phyloP scores from a whole-genome alignment of 805 yeast genomes.

The Candida silvicultrix region DNA sequence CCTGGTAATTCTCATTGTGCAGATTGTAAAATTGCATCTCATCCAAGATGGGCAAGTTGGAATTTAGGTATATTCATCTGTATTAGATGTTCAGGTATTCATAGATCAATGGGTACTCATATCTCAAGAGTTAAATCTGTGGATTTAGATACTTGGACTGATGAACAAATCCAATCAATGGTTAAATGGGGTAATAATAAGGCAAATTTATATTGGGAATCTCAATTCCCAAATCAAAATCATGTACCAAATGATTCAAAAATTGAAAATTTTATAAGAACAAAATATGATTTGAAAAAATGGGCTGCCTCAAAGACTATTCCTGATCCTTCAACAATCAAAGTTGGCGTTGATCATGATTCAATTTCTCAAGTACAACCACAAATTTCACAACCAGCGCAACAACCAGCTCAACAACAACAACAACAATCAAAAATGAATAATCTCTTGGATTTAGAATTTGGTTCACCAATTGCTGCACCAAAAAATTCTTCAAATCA shows the following conservation, averaged over 20 bases:
- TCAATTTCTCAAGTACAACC: no score
- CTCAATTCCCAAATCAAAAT: constrained; percentile 53
- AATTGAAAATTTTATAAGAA: constrained; percentile 83
- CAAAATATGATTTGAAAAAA: constrained; percentile 85
- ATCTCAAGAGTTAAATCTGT: constrained; percentile 89
- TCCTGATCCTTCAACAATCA: constrained; percentile 42
- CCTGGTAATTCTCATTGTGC: constrained; percentile 77
- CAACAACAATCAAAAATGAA: constrained; percentile 9
- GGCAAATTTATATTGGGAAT: constrained; percentile 84
- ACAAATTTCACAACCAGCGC: constrained; percentile 6
- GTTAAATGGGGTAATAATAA: constrained; percentile 79
- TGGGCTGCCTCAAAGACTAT: constrained; percentile 61
- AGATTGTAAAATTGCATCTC: constrained; percentile 83
- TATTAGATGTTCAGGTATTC: constrained; percentile 93
- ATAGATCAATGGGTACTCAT: constrained; percentile 93
- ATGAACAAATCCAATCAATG: constrained; percentile 79
- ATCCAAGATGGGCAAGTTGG: constrained; percentile 99
- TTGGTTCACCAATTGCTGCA: constrained; percentile 22
- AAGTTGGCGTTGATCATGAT: no score
- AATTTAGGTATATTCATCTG: constrained; percentile 89
- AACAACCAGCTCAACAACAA: constrained; percentile 7
- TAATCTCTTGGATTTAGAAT: constrained; percentile 24
- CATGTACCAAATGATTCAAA: constrained; percentile 80
- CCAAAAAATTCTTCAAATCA: constrained; percentile 7
- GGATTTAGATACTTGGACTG: constrained; percentile 95